Evolutionary conservation across 179 eudicot genomes (phyloP).

Genomic region (Beta corolliflora): DNA sequence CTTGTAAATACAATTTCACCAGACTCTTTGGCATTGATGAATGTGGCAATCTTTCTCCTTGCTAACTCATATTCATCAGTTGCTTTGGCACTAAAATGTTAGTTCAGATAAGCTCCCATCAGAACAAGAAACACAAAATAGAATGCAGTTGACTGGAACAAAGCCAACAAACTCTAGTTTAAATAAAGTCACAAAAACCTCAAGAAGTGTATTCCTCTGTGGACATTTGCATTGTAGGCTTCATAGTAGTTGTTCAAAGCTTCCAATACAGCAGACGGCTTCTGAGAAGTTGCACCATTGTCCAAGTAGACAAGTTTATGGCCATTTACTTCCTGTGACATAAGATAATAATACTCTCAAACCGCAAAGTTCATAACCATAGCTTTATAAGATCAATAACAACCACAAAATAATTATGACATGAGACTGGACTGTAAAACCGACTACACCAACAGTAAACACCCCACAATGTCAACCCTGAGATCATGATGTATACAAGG

Average conservation of each 20-base stretch:
- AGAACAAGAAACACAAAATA: background rate
- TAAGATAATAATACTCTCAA: background rate
- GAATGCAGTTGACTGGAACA: background rate
- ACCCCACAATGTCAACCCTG: too few species aligned
- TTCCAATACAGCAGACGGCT: conserved; percentile 72
- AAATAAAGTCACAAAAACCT: conserved; percentile 41
- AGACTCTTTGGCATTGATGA: conserved; percentile 75
- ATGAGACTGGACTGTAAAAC: too few species aligned
- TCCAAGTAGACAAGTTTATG: conserved; percentile 86
- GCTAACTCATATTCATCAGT: conserved; percentile 92
- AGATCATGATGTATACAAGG: too few species aligned
- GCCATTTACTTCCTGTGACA: conserved; percentile 75
- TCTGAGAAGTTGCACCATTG: conserved; percentile 97
- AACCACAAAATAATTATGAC: too few species aligned
- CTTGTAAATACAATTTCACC: conserved; percentile 85
- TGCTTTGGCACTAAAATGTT: conserved; percentile 75
- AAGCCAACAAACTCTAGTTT: too few species aligned
- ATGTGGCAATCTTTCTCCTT: conserved; percentile 83
- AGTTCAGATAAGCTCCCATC: background rate
- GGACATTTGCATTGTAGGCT: conserved; percentile 87
- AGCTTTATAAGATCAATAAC: too few species aligned
- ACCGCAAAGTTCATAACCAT: too few species aligned
- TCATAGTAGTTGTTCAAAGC: conserved; percentile 78
- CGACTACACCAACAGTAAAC: too few species aligned
- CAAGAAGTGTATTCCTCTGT: conserved; percentile 90